These are phyloP conservation scores for Centella asiatica DNA, from an alignment of 129 eudicot genomes.

Conservation along the genomic window DNA sequence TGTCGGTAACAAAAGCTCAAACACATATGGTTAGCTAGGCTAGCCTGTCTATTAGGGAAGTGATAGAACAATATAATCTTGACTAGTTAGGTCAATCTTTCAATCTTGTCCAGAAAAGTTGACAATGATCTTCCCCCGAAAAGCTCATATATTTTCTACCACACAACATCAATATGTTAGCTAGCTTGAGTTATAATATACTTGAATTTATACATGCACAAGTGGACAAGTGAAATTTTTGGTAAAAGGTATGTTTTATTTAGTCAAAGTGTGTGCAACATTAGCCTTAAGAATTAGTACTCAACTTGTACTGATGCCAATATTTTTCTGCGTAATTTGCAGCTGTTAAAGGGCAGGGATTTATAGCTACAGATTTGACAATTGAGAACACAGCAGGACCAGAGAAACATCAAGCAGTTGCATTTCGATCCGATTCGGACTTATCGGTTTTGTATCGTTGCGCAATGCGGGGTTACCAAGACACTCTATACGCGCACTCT, in stretches of 20 bases:
- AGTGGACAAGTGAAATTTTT: too few species aligned
- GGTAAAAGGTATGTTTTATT: too few species aligned
- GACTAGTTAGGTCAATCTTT: too few species aligned
- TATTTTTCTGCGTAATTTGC: conserved; percentile 12
- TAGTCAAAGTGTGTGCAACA: too few species aligned
- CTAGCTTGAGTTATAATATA: too few species aligned
- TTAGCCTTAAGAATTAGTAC: too few species aligned
- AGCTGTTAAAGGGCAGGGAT: conserved; percentile 76
- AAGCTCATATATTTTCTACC: too few species aligned
- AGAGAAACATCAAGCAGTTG: conserved; percentile 83
- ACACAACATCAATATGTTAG: too few species aligned
- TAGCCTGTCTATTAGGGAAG: not conserved
- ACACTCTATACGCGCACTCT: conserved; percentile 83
- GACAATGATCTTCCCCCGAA: not conserved
- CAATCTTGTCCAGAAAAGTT: not conserved
- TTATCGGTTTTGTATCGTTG: conserved; percentile 69
- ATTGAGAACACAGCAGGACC: conserved; percentile 92
- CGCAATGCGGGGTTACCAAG: conserved; percentile 68
- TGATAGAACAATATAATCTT: not conserved
- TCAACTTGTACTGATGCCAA: not conserved
- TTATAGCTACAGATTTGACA: conserved; percentile 73
- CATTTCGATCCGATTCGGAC: conserved; percentile 72
- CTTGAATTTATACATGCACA: too few species aligned
- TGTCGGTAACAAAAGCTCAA: not conserved
- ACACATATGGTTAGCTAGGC: not conserved